phyloP scores from a whole-genome alignment of 768 basidiomycete genomes.

The Auricularia cornea region DNA sequence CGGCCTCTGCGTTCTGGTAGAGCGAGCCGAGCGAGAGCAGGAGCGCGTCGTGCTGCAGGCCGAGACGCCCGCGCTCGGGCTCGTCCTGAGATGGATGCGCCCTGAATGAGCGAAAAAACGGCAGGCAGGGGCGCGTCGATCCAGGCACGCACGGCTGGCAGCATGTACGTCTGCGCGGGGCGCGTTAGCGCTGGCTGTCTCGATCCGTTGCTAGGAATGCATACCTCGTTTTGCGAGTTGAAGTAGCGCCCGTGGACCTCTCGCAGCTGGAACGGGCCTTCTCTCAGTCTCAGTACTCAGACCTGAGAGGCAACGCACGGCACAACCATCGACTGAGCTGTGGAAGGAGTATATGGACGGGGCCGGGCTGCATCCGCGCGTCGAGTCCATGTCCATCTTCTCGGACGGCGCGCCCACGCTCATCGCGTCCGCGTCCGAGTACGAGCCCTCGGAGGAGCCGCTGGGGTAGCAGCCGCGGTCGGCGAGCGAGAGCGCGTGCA shows the following conservation, averaged over 20 bases:
- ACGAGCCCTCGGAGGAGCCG: neutral
- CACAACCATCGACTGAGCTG: neutral
- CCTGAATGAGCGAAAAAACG: neutral
- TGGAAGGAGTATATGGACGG: neutral
- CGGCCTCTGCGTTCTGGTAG: constrained; percentile 19
- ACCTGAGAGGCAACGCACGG: neutral
- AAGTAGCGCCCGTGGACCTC: neutral
- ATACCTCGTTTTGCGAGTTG: neutral
- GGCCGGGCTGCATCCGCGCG: neutral
- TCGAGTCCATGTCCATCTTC: neutral
- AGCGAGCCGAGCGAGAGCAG: constrained; percentile 12
- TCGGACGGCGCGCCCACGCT: neutral
- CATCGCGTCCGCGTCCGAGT: neutral
- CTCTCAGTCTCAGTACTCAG: no score
- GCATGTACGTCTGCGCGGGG: neutral
- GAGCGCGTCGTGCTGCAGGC: neutral
- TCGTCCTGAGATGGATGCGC: neutral
- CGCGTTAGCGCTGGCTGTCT: neutral
- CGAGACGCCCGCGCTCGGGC: neutral
- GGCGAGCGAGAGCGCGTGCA: neutral
- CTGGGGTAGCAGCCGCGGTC: neutral
- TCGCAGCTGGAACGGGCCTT: neutral
- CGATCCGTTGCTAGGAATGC: neutral
- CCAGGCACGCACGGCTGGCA: neutral
- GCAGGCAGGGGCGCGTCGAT: neutral